phyloP scores from a whole-genome alignment of 176 grass and related monocot species.

The Secale cereale region DNA sequence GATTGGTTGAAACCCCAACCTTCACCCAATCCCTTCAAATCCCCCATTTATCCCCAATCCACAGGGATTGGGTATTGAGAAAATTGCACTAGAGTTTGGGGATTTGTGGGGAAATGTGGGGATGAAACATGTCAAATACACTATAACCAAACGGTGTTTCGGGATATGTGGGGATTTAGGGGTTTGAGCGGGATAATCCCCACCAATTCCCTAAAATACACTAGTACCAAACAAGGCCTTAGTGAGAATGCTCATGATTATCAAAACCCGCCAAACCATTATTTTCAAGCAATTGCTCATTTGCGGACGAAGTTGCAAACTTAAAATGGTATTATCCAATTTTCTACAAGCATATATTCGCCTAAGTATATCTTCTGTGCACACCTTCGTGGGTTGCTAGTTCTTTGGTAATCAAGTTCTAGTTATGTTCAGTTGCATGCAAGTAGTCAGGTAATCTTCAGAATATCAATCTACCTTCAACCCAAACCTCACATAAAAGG shows the following conservation, averaged over 20 bases:
- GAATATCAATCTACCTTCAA: slow-evolving; percentile 2
- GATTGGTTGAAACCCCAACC: too few species aligned
- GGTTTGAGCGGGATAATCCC: too few species aligned
- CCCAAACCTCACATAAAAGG: background rate
- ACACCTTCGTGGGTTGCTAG: background rate
- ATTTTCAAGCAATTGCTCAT: background rate
- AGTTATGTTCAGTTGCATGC: background rate
- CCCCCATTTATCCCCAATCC: too few species aligned
- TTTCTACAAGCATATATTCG: background rate
- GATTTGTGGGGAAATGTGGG: too few species aligned
- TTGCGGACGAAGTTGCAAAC: background rate
- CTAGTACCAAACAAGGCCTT: too few species aligned
- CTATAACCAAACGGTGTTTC: too few species aligned
- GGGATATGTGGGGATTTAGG: too few species aligned
- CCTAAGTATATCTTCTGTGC: background rate
- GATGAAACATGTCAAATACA: too few species aligned
- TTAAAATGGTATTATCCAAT: background rate
- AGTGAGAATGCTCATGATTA: background rate
- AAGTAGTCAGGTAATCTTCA: background rate
- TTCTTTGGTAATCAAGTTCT: background rate
- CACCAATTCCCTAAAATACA: too few species aligned
- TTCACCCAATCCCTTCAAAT: too few species aligned
- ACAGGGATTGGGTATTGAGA: too few species aligned
- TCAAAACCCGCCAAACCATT: background rate
- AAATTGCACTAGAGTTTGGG: too few species aligned